Evolutionary conservation across 257 asterid species (phyloP), one percentile per base, ranked within the genome.

Genomic region (Solanum piurae): DNA sequence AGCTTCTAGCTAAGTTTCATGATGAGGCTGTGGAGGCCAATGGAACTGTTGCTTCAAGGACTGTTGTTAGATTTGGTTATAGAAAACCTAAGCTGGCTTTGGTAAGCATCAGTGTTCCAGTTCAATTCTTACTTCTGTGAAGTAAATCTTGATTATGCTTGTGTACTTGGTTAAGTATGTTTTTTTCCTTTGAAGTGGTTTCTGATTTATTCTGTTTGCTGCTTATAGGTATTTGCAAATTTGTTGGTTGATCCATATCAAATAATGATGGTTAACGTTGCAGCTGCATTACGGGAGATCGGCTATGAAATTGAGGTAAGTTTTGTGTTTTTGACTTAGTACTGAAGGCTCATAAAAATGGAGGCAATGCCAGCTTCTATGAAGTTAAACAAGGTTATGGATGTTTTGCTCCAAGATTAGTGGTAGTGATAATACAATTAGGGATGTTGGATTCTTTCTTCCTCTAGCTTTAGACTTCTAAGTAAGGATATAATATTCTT

Each of bases 301-400:
- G 98, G 99, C 64, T 97, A 97, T 76, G 98, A 92, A 91, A 92
- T 97, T 85, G 98, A 97, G 99, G 99, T 97, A 91, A 89, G 82
- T 83, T 23, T 27, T 25, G 36, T 69, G 72, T 29, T 33, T 37
- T 77, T 29, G n/a, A 34, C 36, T 76, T 40, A 3, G 10, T 52
- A 33, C 33, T 14, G 14, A 83, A 36, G 72, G 23, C 33, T 46
- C 16, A 29, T 55, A 7, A 10, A 25, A 12, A 33, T 62, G 23
- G 42, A 29, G 44, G 37, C 40, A 38, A 69, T 27, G 58, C 37
- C 16, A 52, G 75, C n/a, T 79, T 52, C 85, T 71, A 68, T 71
- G 49, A 27, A 86, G 13, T 34, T 42, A 21, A 85, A 38, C 5
- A 5, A 85, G 29, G 40, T 68, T 85, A 52, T 85, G 77, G 80